These are phyloP conservation scores for Vaccinium corymbosum DNA, from an alignment of 148 eudicot species.

Conservation along the genomic window DNA sequence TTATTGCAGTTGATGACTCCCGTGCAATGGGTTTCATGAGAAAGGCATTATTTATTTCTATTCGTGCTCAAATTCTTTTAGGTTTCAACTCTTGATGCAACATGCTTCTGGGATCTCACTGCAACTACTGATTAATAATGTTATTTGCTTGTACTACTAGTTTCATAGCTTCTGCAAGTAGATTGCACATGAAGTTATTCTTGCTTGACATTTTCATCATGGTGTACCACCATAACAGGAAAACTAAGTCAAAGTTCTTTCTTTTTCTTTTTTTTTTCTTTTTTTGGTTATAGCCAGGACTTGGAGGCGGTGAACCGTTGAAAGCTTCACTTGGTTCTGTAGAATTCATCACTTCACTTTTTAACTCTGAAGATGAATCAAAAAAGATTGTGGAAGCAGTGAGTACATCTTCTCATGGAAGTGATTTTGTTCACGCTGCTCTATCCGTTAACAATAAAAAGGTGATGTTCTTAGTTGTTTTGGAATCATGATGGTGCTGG, in stretches of 20 bases:
- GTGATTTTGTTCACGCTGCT: conserved; percentile 88
- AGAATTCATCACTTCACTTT: conserved; percentile 79
- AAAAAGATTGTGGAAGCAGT: conserved; percentile 71
- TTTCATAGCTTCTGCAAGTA: background rate
- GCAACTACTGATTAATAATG: background rate
- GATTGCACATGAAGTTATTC: background rate
- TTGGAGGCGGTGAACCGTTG: conserved; percentile 62
- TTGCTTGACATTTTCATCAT: background rate
- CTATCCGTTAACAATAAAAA: conserved; percentile 73
- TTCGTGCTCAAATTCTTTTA: background rate
- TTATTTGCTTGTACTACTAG: background rate
- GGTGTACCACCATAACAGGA: conserved; percentile 9
- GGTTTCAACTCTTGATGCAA: background rate
- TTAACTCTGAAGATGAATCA: conserved; percentile 66
- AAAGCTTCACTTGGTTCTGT: conserved; percentile 93
- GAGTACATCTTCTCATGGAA: conserved; percentile 65
- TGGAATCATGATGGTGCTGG: background rate
- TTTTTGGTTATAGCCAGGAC: conserved; percentile 64
- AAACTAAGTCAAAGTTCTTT: conserved; percentile 20
- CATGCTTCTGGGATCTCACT: background rate
- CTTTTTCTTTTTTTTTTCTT: background rate
- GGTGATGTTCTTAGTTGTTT: conserved; percentile 36
- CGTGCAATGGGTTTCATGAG: background rate
- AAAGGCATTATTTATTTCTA: background rate
- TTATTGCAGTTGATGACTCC: background rate